Conservation (phyloP, 78 protist species). For the Creolimax fragrantissima region DNA sequence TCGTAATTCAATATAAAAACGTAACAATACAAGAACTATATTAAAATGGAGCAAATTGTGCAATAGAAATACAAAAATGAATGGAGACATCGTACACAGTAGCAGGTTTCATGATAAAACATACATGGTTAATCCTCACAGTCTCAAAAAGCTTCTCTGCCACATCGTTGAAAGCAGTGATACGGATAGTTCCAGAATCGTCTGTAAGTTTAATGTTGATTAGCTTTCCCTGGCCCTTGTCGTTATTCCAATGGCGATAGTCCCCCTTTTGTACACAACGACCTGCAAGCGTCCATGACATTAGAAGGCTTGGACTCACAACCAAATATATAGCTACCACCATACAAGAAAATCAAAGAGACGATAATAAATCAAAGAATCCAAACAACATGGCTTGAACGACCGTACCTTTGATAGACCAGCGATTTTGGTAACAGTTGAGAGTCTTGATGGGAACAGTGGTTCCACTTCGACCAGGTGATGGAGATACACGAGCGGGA, state of each 20-base stretch:
- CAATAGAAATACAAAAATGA: too few relatives aligned
- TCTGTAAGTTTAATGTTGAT: constrained; percentile 40
- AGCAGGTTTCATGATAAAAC: too few relatives aligned
- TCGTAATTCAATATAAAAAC: too few relatives aligned
- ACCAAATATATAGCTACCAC: too few relatives aligned
- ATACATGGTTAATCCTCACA: not conserved
- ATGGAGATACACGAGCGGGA: not conserved
- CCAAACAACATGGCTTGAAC: too few relatives aligned
- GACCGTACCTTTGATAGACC: constrained; percentile 59
- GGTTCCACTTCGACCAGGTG: not conserved
- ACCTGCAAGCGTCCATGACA: too few relatives aligned
- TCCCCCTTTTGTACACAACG: constrained; percentile 9
- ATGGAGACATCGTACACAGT: too few relatives aligned
- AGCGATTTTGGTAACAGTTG: constrained; percentile 39
- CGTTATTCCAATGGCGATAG: constrained; percentile 37
- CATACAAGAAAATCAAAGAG: too few relatives aligned
- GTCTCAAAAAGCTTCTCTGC: not conserved
- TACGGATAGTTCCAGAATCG: not conserved
- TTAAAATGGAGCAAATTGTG: too few relatives aligned
- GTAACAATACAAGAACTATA: too few relatives aligned
- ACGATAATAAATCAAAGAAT: too few relatives aligned
- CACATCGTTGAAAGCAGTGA: constrained; percentile 45
- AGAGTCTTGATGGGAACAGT: constrained; percentile 20
- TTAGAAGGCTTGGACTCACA: too few relatives aligned
- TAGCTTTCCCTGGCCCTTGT: constrained; percentile 48